These are phyloP conservation scores for Hypomyces rosellus DNA, from an alignment of 2,329 filamentous ascomycete genomes.

Conservation along the genomic window DNA sequence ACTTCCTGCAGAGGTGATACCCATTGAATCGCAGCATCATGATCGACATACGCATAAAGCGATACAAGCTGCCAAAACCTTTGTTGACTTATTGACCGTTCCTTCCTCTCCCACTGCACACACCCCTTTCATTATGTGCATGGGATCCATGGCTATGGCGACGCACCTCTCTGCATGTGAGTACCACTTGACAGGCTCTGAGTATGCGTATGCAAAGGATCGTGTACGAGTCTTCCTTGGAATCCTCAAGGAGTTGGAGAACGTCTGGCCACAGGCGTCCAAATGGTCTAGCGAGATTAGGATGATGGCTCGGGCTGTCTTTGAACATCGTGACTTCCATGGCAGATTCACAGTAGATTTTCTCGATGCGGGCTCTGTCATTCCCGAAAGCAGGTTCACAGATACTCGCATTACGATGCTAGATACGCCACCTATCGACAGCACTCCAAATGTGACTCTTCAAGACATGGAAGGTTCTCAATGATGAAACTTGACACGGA, in stretches of 20 bases:
- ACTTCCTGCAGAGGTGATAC: conserved; percentile 10
- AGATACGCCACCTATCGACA: no score
- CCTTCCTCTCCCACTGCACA: conserved; percentile 11
- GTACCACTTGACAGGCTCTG: conserved; percentile 5
- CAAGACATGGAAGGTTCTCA: no score
- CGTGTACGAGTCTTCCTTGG: conserved; percentile 15
- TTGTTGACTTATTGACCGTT: conserved; percentile 14
- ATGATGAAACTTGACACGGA: no score
- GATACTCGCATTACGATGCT: no score
- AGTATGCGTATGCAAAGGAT: conserved; percentile 9
- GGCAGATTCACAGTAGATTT: no score
- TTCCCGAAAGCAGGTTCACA: no score
- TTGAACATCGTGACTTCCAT: conserved; percentile 1
- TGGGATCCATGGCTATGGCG: conserved; percentile 14
- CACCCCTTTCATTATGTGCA: conserved; percentile 17
- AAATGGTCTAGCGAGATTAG: conserved; percentile 13
- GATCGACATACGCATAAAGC: conserved; percentile 14
- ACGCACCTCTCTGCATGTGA: conserved; percentile 15
- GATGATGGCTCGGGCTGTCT: conserved; percentile 12
- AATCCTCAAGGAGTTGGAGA: conserved; percentile 10
- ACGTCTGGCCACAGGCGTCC: conserved; percentile 14
- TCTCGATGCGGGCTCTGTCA: no score
- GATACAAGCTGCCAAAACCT: conserved; percentile 9
- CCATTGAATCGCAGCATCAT: conserved; percentile 11
- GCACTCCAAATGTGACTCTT: no score